Evolutionary conservation across 2,329 filamentous ascomycete species (phyloP).

Genomic region (Metarhizium album): DNA sequence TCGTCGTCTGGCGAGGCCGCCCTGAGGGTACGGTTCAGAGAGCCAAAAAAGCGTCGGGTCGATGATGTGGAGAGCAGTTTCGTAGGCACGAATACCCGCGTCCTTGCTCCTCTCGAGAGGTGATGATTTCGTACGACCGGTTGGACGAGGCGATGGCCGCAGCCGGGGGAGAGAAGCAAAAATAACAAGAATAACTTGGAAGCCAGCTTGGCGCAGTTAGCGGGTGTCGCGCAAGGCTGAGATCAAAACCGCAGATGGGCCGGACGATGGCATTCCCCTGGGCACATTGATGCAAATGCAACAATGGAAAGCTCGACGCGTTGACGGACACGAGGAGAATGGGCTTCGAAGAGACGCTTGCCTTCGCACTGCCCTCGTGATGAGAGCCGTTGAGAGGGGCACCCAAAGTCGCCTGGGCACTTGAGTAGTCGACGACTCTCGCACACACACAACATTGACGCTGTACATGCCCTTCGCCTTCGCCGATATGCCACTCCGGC

Average conservation of each 20-base stretch:
- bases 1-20: constrained; percentile 8
- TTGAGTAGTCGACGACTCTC: neutral
- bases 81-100: neutral
- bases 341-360: neutral
- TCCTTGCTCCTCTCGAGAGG: neutral
- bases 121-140: neutral
- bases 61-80: neutral
- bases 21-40: constrained; percentile 6
- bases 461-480: no score
- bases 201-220: constrained; percentile 10
- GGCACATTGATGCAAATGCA: neutral
- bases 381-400: neutral
- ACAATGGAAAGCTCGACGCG: neutral
- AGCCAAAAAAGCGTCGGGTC: constrained; percentile 11
- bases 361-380: constrained; percentile 4
- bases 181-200: constrained; percentile 2
- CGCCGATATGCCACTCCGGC: neutral
- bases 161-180: neutral
- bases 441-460: no score
- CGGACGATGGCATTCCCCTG: constrained; percentile 16
- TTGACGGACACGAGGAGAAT: neutral
- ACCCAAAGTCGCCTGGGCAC: neutral
- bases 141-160: neutral
- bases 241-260: constrained; percentile 15
- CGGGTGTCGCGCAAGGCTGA: constrained; percentile 15